A percentile compares a stretch with the other conserved stretches of the same genome.
Evolutionary conservation across 1,139 yeast genomes (phyloP).

Genomic region (Petasospora rhodanensis): DNA sequence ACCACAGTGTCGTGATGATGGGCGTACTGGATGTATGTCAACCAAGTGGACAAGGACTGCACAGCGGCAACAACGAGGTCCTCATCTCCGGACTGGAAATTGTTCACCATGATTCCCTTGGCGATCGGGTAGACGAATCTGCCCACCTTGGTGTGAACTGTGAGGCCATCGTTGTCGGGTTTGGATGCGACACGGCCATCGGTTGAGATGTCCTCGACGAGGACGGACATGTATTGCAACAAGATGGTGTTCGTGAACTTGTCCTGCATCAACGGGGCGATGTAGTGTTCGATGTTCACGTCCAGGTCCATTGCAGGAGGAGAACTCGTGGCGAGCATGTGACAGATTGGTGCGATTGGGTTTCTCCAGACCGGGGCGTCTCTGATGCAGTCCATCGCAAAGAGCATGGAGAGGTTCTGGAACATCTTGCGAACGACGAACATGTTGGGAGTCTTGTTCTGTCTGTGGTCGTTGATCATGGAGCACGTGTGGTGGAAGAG

Average conservation of each 20-base stretch:
- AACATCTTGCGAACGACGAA: slow-evolving; percentile 41
- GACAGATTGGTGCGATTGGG: slow-evolving; percentile 34
- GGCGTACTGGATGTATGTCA: slow-evolving; percentile 37
- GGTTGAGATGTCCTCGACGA: slow-evolving; percentile 50
- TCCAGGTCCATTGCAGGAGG: slow-evolving; percentile 16
- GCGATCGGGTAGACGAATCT: slow-evolving; percentile 28
- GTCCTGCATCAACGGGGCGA: slow-evolving; percentile 14
- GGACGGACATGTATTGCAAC: slow-evolving; percentile 42
- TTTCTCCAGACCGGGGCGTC: slow-evolving; percentile 32
- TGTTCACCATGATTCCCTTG: slow-evolving; percentile 12
- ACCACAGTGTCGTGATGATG: slow-evolving; percentile 35
- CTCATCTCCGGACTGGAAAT: slow-evolving; percentile 13
- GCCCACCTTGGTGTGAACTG: slow-evolving; percentile 33
- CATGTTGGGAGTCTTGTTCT: slow-evolving; percentile 16
- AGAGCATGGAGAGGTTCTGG: slow-evolving; percentile 53
- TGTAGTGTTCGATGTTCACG: slow-evolving; percentile 21
- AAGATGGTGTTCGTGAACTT: slow-evolving; percentile 18
- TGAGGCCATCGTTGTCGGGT: slow-evolving; percentile 10
- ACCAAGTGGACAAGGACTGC: slow-evolving; percentile 31
- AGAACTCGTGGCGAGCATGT: slow-evolving; percentile 19
- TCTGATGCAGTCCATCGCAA: slow-evolving; percentile 32
- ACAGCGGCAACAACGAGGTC: slow-evolving; percentile 8
- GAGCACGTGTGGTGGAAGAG: neutral
- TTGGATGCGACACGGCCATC: slow-evolving; percentile 24
- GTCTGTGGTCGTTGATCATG: slow-evolving; percentile 10